Base-by-base conservation (phyloP, 2,329 filamentous ascomycete species). In the Alternaria angustiovoidea region DNA sequence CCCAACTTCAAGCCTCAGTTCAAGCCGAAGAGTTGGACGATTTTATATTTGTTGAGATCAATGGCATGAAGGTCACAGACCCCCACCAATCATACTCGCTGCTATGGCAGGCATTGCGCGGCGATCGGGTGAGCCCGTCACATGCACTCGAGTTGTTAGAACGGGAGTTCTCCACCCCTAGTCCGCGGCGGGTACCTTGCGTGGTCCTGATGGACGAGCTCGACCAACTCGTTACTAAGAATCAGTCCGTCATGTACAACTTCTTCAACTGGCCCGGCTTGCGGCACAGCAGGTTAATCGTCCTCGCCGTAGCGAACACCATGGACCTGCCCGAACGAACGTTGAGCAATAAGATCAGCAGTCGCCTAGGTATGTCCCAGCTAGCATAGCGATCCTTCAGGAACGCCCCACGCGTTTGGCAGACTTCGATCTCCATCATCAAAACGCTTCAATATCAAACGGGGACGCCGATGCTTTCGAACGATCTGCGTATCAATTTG, bases 221-320 rank as follows among this genome's bases (percentile, higher is more conserved):
- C 48, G 95, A 99, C 76, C 95, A 99, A 80, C 87, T 99, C 7
- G 96, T 99, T 5, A 99, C 95, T 12, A 95, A 94, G 75, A 98
- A 97, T 73, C 96, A 99, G 78, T 94, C 92, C n/a, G 95, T 99
- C 80, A 99, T 99, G 95, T 99, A 99, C 82, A 99, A 99, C 79
- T 99, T 99, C 79, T 99, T 99, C 86, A 99, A 99, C 75, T 99
- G 95, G 95, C 95, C 95, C 4, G 91, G 92, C 11, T 84, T 98
- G 54, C 88, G 92, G 51, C 94, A 99, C 79, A 97, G 93, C 54
- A 88, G 94, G 49, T 85, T 99, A 44, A 97, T 99, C 77, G 96
- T 99, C 7, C 87, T 99, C 7, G 96, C 96, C 11, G 95, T 99
- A 18, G 96, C 95, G 53, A 99, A 99, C 79, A 99, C 95, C 24